Conservation (phyloP, 83 land plant species). For the Thuja plicata region DNA sequence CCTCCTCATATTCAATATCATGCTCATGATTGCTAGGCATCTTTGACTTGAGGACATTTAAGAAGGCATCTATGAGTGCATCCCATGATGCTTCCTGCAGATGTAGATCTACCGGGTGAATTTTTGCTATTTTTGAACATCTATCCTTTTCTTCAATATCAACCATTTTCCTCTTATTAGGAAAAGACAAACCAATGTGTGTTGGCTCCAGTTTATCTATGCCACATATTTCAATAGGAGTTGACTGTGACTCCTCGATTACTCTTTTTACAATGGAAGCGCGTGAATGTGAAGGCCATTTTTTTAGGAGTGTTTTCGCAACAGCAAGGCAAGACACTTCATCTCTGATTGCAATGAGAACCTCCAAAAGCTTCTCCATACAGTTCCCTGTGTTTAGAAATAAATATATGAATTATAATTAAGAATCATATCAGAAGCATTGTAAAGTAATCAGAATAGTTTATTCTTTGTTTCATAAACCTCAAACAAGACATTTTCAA, state of each 20-base stretch:
- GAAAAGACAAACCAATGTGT: conserved; percentile 69
- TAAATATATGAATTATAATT: background rate
- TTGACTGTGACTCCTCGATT: conserved; percentile 61
- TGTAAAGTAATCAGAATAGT: background rate
- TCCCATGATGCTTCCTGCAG: conserved; percentile 73
- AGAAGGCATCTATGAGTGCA: conserved; percentile 54
- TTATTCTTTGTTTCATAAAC: background rate
- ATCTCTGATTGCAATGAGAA: conserved; percentile 93
- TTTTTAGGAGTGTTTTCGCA: conserved; percentile 67
- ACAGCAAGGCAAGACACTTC: conserved; percentile 83
- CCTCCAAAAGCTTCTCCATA: conserved; percentile 98
- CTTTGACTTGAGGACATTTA: conserved; percentile 24
- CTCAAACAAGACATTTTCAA: background rate
- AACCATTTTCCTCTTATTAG: conserved; percentile 68
- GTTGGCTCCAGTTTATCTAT: conserved; percentile 91
- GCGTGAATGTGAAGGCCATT: conserved; percentile 93
- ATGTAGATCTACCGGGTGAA: conserved; percentile 47
- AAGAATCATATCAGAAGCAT: background rate
- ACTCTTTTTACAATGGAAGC: conserved; percentile 75
- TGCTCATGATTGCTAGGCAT: background rate
- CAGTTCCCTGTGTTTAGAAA: conserved; percentile 72
- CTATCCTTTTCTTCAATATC: conserved; percentile 29
- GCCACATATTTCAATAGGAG: conserved; percentile 68
- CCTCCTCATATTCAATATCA: background rate
- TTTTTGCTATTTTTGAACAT: conserved; percentile 33